Conservation (phyloP, 2,329 filamentous ascomycete genomes). For the Claviceps purpurea region DNA sequence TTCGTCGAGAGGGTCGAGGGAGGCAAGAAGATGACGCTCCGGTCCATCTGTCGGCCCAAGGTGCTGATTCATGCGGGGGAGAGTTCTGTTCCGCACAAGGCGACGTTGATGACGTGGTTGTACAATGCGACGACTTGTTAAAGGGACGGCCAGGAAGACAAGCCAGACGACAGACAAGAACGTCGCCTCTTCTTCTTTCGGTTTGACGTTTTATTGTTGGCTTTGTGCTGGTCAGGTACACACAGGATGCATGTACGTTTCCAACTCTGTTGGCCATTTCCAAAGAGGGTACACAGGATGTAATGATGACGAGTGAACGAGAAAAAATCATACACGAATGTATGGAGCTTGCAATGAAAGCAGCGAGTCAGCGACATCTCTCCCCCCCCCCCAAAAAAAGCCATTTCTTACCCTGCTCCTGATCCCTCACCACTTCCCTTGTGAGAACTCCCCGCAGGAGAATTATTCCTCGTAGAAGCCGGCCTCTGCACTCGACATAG, state of each 20-base stretch:
- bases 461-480: background rate
- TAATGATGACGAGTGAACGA: too few relatives aligned
- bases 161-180: background rate
- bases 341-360: too few relatives aligned
- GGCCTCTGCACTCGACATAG: background rate
- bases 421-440: background rate
- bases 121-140: slow-evolving; percentile 4
- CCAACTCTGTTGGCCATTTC: too few relatives aligned
- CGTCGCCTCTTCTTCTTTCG: background rate
- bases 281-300: too few relatives aligned
- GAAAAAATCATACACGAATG: too few relatives aligned
- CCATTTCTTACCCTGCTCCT: background rate
- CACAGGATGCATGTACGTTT: too few relatives aligned
- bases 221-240: too few relatives aligned
- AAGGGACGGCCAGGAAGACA: background rate
- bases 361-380: background rate
- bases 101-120: slow-evolving; percentile 22
- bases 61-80: slow-evolving; percentile 19
- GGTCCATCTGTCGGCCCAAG: slow-evolving; percentile 20
- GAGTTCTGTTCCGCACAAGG: slow-evolving; percentile 13
- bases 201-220: background rate
- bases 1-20: slow-evolving; percentile 23
- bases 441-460: background rate
- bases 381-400: background rate
- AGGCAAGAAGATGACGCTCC: slow-evolving; percentile 19